phyloP scores from a whole-genome alignment of 202 grass and related monocot genomes.

The Brachypodium distachyon region DNA sequence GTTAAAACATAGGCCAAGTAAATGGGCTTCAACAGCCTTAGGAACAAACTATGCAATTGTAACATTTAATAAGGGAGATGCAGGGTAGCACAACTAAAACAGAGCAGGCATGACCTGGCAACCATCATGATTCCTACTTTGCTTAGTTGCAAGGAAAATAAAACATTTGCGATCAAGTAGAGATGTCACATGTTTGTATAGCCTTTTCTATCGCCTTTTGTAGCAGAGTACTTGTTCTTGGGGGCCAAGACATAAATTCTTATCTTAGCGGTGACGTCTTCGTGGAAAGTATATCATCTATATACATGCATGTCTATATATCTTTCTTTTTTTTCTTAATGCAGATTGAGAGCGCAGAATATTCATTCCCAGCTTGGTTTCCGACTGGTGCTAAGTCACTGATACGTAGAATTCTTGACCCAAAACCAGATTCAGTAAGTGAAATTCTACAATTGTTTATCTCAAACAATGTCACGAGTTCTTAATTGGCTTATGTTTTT shows the following conservation, averaged over 20 bases:
- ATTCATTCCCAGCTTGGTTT: constrained; percentile 82
- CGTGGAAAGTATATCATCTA: background rate
- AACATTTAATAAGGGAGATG: background rate
- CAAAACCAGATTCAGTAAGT: constrained; percentile 90
- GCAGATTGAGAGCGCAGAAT: constrained; percentile 76
- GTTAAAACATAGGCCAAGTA: background rate
- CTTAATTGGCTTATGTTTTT: background rate
- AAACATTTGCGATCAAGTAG: background rate
- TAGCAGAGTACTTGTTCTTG: background rate
- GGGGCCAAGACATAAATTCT: background rate
- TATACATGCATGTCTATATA: too few relatives aligned
- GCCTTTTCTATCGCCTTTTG: background rate
- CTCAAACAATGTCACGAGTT: constrained; percentile 3
- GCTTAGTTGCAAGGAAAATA: background rate
- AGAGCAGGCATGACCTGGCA: background rate
- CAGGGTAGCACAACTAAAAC: background rate
- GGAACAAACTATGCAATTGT: background rate
- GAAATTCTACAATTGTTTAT: constrained; percentile 13
- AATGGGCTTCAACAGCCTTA: background rate
- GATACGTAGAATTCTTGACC: constrained; percentile 78
- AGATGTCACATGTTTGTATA: constrained; percentile 1
- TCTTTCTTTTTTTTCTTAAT: constrained; percentile 10
- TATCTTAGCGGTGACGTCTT: background rate
- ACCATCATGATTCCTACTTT: background rate
- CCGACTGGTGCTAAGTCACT: constrained; percentile 62